Evolutionary conservation across 106 monocot species (phyloP).

Genomic region (Dendrobium officinale): DNA sequence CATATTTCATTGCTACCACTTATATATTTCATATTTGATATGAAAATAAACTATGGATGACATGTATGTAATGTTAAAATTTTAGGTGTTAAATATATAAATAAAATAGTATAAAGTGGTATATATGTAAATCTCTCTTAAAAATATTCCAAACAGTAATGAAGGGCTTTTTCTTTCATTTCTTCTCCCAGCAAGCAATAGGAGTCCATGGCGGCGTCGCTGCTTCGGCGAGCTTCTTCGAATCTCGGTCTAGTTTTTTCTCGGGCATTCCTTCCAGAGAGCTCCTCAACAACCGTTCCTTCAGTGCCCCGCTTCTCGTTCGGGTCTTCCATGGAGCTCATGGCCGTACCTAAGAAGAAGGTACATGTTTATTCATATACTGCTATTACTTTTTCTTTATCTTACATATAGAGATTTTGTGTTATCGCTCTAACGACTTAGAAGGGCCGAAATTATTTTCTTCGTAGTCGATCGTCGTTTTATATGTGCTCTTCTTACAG

Average conservation of each 20-base stretch:
- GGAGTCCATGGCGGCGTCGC: conserved; percentile 18
- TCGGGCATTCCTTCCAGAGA: conserved; percentile 6
- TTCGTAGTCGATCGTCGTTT: not conserved
- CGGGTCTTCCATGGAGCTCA: conserved; percentile 45
- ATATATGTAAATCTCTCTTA: no score
- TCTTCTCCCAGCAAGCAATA: not conserved
- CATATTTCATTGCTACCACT: no score
- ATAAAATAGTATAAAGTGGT: no score
- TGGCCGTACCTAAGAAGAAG: conserved; percentile 80
- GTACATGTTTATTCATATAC: conserved; percentile 7
- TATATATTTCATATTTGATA: no score
- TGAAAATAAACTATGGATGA: no score
- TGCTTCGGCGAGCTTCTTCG: conserved; percentile 35
- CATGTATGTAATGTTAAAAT: no score
- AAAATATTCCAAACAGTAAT: no score
- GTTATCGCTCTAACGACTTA: not conserved
- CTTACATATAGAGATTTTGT: not conserved
- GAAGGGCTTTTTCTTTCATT: not conserved
- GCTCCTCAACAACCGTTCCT: conserved; percentile 10
- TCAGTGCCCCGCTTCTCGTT: conserved; percentile 23
- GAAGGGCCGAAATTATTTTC: not conserved
- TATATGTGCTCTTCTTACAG: not conserved
- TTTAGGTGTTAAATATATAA: no score
- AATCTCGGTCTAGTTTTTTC: conserved; percentile 12
- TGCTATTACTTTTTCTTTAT: not conserved